phyloP scores from a whole-genome alignment of 2,329 filamentous ascomycete species.

The Chlorencoelia australis region DNA sequence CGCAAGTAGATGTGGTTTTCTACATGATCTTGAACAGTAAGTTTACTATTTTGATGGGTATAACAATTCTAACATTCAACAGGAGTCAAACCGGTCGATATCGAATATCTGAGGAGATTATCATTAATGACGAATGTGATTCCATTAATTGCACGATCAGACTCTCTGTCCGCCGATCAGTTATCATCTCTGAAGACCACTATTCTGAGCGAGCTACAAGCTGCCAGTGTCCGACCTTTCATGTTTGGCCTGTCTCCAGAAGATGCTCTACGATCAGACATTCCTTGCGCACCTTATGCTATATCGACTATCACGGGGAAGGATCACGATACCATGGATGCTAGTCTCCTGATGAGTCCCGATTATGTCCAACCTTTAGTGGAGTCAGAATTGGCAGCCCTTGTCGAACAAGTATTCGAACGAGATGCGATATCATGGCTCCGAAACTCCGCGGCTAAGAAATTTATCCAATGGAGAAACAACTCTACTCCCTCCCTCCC shows the following conservation, averaged over 20 bases:
- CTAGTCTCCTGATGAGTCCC: slow-evolving; percentile 83
- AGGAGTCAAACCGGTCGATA: slow-evolving; percentile 53
- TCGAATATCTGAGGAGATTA: slow-evolving; percentile 62
- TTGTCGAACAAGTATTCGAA: slow-evolving; percentile 70
- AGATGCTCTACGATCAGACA: slow-evolving; percentile 10
- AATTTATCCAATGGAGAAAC: slow-evolving; percentile 63
- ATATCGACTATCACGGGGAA: slow-evolving; percentile 64
- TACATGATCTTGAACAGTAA: slow-evolving; percentile 70
- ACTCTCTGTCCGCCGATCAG: slow-evolving; percentile 52
- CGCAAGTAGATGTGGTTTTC: slow-evolving; percentile 74
- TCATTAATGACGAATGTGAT: slow-evolving; percentile 73
- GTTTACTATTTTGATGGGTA: slow-evolving; percentile 22
- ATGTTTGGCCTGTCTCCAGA: slow-evolving; percentile 39
- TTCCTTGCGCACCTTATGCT: slow-evolving; percentile 50
- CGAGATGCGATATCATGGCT: slow-evolving; percentile 70
- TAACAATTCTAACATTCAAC: slow-evolving; percentile 13
- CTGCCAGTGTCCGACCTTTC: slow-evolving; percentile 53
- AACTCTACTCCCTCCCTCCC: slow-evolving; percentile 24
- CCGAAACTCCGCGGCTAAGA: slow-evolving; percentile 72
- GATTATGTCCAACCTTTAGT: slow-evolving; percentile 78
- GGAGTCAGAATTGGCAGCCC: slow-evolving; percentile 57
- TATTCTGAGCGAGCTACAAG: slow-evolving; percentile 45
- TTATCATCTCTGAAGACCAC: slow-evolving; percentile 48
- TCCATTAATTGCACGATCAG: slow-evolving; percentile 68
- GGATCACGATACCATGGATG: slow-evolving; percentile 81